A percentile compares a stretch with the other conserved stretches of the same genome.
These are phyloP conservation scores for Umbilicus rupestris DNA, from an alignment of 164 flowering plant genomes.

Conservation along the genomic window DNA sequence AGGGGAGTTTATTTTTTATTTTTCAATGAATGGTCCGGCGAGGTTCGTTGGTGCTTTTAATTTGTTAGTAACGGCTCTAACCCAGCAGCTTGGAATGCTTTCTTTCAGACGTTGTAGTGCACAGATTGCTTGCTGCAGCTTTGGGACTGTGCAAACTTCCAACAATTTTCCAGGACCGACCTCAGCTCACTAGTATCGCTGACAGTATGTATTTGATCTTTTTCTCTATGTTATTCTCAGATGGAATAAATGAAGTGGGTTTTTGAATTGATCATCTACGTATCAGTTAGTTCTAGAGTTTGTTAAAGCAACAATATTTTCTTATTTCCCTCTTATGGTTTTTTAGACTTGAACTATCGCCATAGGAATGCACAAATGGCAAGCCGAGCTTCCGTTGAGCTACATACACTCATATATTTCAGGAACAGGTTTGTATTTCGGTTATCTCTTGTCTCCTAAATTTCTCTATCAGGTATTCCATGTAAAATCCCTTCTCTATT, in stretches of 20 bases:
- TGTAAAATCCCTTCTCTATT: slow-evolving; percentile 16
- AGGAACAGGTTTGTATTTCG: slow-evolving; percentile 48
- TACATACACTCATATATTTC: slow-evolving; percentile 87
- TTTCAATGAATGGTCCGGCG: background rate
- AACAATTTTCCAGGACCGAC: slow-evolving; percentile 68
- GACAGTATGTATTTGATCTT: slow-evolving; percentile 64
- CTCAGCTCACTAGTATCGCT: slow-evolving; percentile 71
- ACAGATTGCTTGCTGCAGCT: slow-evolving; percentile 93
- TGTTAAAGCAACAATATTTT: background rate
- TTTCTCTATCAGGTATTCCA: background rate
- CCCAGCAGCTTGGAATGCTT: background rate
- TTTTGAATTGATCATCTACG: background rate
- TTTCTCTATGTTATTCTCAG: background rate
- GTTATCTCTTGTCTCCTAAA: slow-evolving; percentile 1
- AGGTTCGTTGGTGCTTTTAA: background rate
- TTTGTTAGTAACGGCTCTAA: background rate
- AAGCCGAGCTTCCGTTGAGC: slow-evolving; percentile 89
- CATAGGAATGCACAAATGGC: slow-evolving; percentile 99
- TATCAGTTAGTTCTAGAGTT: too few species aligned
- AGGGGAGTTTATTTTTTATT: background rate
- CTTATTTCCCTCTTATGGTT: background rate
- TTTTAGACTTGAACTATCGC: slow-evolving; percentile 85
- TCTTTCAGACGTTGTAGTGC: slow-evolving; percentile 86
- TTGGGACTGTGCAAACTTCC: slow-evolving; percentile 81
- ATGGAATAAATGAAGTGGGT: background rate